Evolutionary conservation across 805 yeast species (phyloP).

Genomic region (Metschnikowia lachancei): DNA sequence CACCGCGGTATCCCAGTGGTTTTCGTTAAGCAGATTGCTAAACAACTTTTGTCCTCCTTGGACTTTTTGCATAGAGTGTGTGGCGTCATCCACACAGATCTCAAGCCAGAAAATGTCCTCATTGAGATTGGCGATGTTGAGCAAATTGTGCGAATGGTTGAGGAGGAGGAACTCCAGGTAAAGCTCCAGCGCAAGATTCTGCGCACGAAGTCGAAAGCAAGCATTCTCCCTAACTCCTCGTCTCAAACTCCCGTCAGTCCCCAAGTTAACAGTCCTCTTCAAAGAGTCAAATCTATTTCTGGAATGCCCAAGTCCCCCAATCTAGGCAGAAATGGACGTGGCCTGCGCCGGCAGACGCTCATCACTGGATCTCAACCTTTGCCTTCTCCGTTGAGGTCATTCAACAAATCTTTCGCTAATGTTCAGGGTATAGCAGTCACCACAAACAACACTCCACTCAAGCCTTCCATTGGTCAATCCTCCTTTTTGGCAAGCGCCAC

Average conservation of each 20-base stretch:
- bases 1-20: slow-evolving; percentile 45
- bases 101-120: slow-evolving; percentile 25
- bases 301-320: slow-evolving; percentile 33
- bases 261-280: slow-evolving; percentile 13
- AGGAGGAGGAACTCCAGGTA: slow-evolving; percentile 52
- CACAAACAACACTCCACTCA: slow-evolving; percentile 41
- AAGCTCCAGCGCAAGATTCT: slow-evolving; percentile 30
- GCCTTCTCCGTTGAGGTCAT: slow-evolving; percentile 79
- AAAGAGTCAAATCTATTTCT: slow-evolving; percentile 18
- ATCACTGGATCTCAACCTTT: slow-evolving; percentile 91
- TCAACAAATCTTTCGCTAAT: slow-evolving; percentile 39
- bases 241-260: slow-evolving; percentile 9
- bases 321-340: slow-evolving; percentile 43
- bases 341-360: slow-evolving; percentile 68
- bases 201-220: slow-evolving; percentile 16
- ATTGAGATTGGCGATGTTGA: slow-evolving; percentile 78
- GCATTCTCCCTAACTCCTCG: slow-evolving; percentile 3
- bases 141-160: slow-evolving; percentile 66
- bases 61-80: slow-evolving; percentile 56
- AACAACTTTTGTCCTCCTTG: slow-evolving; percentile 56
- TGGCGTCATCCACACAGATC: slow-evolving; percentile 47
- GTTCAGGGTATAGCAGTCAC: slow-evolving; percentile 36
- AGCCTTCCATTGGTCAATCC: slow-evolving; percentile 21
- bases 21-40: slow-evolving; percentile 54
- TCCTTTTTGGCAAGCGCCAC: slow-evolving; percentile 18